Evolutionary conservation across 2,329 filamentous ascomycete genomes (phyloP), one percentile per base, ranked within the genome.

Genomic region (Exophiala lecanii-corni): DNA sequence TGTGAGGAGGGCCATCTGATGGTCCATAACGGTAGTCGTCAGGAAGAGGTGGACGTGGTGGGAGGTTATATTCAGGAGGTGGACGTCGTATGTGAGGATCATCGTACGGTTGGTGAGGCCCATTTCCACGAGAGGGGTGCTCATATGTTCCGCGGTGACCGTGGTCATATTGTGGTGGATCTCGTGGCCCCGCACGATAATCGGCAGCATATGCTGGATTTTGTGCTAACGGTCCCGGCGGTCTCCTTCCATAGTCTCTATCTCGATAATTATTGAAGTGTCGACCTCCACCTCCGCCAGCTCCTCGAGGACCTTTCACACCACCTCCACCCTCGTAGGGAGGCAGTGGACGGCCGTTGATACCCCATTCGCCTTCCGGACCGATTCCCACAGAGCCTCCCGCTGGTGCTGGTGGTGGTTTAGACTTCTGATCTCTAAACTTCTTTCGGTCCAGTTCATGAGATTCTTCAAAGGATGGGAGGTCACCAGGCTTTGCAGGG

Each of bases 381-480:
- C 75, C 78, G 57, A 88, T 80, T 10, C 91, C 91, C 2, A 95
- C 89, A 1, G 87, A 89, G 3, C 88, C 91, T 9, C 89, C 91
- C 55, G 91, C 89, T 0, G 92, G 92, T 1, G 91, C 92, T 9
- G 92, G 91, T 3, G 91, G 91, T 9, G 91, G 75, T 16, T 82
- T 84, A 16, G 84, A 84, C 59, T 87, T 87, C 58, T 92, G 84
- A 45, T 89, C 85, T 54, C 94, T 84, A 56, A 89, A 91, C 65
- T 91, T 94, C 62, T 89, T 81, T 38, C 91, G 79, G 62, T 98
- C 92, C n/a, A 97, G 73, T 64, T 98, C 92, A 65, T 98, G 92
- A 33, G 89, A 95, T 58, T 96, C 91, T 60, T 94, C 87, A 59
- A 95, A 97, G 12, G 72, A 77, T 2, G 92, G 92, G n/a, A 98